phyloP scores from a whole-genome alignment of 2,329 filamentous ascomycete genomes.

The Alternaria arbusti region DNA sequence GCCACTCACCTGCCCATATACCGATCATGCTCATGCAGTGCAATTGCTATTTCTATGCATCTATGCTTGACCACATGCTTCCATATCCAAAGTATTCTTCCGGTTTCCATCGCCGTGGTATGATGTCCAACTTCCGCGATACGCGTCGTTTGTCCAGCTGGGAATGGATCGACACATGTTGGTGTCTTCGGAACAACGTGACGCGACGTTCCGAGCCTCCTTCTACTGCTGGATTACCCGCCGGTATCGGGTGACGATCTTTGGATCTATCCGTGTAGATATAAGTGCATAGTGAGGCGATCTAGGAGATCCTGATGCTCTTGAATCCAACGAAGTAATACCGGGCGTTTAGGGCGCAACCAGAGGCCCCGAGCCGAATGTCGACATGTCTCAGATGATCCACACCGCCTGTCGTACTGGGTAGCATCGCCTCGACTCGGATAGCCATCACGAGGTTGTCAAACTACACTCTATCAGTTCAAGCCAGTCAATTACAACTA shows the following conservation, averaged over 20 bases:
- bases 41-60: neutral
- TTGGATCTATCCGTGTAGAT: neutral
- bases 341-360: neutral
- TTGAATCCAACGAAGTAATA: neutral
- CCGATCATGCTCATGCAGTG: neutral
- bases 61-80: neutral
- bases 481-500: neutral
- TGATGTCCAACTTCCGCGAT: neutral
- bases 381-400: neutral
- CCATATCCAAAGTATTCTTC: neutral
- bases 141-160: neutral
- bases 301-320: neutral
- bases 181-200: neutral
- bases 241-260: slow-evolving; percentile 1
- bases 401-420: neutral
- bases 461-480: neutral
- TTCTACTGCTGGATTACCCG: neutral
- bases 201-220: neutral
- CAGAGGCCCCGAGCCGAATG: neutral
- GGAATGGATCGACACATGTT: neutral
- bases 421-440: neutral
- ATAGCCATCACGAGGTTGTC: neutral
- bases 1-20: neutral
- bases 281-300: neutral
- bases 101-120: neutral